These are phyloP conservation scores for Rhizopus sp. DNA, from an alignment of 371 early-diverging fungal genomes.

Conservation along the genomic window DNA sequence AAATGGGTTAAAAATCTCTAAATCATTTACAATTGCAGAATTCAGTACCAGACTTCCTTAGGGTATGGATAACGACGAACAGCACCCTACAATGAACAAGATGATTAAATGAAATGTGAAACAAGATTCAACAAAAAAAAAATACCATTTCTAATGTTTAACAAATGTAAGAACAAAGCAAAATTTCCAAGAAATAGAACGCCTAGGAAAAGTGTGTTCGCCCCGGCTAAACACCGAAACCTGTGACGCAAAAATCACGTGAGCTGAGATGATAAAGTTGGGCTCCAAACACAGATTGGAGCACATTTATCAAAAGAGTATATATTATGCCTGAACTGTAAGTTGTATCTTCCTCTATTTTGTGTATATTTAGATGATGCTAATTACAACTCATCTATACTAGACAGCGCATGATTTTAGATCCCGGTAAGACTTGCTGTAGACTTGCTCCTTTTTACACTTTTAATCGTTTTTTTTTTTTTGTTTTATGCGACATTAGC, in stretches of 20 bases:
- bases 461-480: background rate
- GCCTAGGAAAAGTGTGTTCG: background rate
- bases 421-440: constrained; percentile 50
- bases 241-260: too few relatives aligned
- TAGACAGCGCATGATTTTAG: constrained; percentile 66
- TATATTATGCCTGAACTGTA: too few relatives aligned
- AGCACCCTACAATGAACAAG: constrained; percentile 25
- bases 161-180: background rate
- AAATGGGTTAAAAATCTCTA: background rate
- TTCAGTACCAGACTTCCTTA: constrained; percentile 51
- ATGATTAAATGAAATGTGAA: background rate
- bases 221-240: too few relatives aligned
- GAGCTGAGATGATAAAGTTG: too few relatives aligned
- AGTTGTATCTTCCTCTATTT: too few relatives aligned
- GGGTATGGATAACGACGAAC: constrained; percentile 57
- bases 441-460: background rate
- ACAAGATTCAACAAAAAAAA: background rate
- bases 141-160: background rate
- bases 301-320: too few relatives aligned
- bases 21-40: background rate
- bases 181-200: background rate
- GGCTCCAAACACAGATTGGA: too few relatives aligned
- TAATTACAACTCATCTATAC: too few relatives aligned
- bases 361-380: too few relatives aligned
- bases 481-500: constrained; percentile 38